Conservation (phyloP, 257 asterid genomes). For the Solanum clarkiae region DNA sequence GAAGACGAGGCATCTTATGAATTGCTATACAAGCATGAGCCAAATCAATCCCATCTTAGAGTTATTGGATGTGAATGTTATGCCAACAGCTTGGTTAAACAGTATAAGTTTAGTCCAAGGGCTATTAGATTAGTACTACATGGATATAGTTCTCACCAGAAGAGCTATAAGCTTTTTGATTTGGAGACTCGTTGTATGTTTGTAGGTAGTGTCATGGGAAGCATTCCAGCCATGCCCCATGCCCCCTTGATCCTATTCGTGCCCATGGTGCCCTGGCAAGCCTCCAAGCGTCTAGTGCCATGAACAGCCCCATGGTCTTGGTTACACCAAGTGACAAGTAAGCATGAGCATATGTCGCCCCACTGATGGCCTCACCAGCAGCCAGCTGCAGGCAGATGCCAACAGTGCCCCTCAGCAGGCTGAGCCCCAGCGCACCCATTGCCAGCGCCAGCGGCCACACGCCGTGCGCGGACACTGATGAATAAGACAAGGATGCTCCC, state of each 20-base stretch:
- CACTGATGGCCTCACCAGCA: neutral
- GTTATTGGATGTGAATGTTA: too few species aligned
- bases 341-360: neutral
- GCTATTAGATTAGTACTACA: too few species aligned
- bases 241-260: neutral
- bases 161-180: too few species aligned
- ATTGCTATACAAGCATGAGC: too few species aligned
- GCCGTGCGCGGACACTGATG: neutral
- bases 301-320: neutral
- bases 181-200: too few species aligned
- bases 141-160: too few species aligned
- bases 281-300: neutral
- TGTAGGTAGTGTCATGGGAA: neutral
- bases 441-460: neutral
- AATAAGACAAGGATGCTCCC: too few species aligned
- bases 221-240: neutral
- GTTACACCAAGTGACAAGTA: neutral
- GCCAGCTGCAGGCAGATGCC: neutral
- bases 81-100: too few species aligned
- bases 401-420: neutral
- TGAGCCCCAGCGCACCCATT: neutral
- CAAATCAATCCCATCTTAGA: too few species aligned
- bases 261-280: neutral
- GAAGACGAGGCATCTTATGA: too few species aligned
- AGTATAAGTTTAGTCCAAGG: too few species aligned